Conservation (phyloP, 2,329 filamentous ascomycete species). For the Meredithiella fracta region DNA sequence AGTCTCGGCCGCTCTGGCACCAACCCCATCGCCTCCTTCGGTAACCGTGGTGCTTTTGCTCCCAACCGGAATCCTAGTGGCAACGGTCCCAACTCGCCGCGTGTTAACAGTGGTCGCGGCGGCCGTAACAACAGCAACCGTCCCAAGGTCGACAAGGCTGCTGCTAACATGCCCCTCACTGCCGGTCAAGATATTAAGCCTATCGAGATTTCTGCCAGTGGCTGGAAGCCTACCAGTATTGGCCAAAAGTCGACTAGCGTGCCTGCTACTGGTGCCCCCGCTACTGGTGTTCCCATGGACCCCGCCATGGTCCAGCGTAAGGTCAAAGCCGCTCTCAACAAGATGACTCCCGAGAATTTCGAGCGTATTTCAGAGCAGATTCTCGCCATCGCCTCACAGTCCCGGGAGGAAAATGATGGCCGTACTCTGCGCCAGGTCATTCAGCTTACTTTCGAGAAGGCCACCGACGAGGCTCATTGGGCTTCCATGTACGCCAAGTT, state of each 20-base stretch:
- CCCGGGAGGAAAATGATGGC: conserved; percentile 86
- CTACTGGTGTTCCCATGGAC: conserved; percentile 46
- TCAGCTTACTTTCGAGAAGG: conserved; percentile 97
- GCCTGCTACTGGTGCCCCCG: conserved; percentile 28
- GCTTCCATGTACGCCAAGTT: conserved; percentile 98
- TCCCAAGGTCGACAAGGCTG: conserved; percentile 50
- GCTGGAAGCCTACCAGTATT: conserved; percentile 79
- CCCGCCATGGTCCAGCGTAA: conserved; percentile 93
- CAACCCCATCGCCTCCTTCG: conserved; percentile 12
- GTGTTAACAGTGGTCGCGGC: conserved; percentile 42
- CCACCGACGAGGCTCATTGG: conserved; percentile 96
- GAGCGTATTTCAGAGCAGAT: conserved; percentile 91
- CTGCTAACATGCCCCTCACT: conserved; percentile 85
- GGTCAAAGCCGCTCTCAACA: conserved; percentile 96
- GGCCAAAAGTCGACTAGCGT: conserved; percentile 21
- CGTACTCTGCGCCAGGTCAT: conserved; percentile 94
- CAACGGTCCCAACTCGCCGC: conserved; percentile 53
- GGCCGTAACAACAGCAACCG: conserved; percentile 40
- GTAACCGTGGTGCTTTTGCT: conserved; percentile 35
- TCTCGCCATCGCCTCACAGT: conserved; percentile 79
- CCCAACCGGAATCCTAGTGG: conserved; percentile 33
- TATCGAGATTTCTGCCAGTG: conserved; percentile 52
- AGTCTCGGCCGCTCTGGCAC: conserved; percentile 8
- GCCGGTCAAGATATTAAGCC: conserved; percentile 66
- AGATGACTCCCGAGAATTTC: conserved; percentile 99